Evolutionary conservation across 2,329 filamentous ascomycete genomes (phyloP), one percentile per base, ranked within the genome.

Genomic region (Calonectria ilicicola): DNA sequence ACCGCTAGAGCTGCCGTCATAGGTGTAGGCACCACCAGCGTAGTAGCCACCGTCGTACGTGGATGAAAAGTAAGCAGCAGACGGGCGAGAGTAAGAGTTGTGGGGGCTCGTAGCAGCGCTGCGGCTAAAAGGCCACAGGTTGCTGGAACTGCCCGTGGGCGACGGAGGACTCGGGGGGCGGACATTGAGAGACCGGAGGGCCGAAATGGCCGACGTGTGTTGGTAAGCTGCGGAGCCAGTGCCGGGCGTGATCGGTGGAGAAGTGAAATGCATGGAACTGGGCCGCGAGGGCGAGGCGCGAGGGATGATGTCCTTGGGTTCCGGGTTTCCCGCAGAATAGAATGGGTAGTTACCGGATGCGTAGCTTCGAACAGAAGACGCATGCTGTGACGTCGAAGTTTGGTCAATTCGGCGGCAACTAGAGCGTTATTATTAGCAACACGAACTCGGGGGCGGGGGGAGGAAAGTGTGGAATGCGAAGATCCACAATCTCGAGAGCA

Each of bases 231-330:
- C 74, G 58, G 79, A 75, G 49, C 75, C 78, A 73, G 82, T 82
- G 77, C 81, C 84, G 70, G 86, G 85, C 64, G 86, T 89, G 29
- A 84, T 87, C 47, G 87, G 86, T 75, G 90, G 89, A 75, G 89
- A 90, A 70, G 72, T 88, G 78, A 89, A 84, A 81, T 90, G 84
- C 80, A 86, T 87, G 65, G 90, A 88, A 79, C 84, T 88, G 51
- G 90, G 90, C 72, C 90, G 87, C 19, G 91, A 92, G 15, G 91
- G 91, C 14, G 90, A 91, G 42, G 91, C 90, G 72, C 90, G 89
- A 63, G 91, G 91, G 75, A 93, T 88, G 76, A 92, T 92, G 81
- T 92, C 91, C 77, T 87, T 87, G 65, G 88, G 89, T 78, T 91
- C 90, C 65, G 86, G 84, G 71, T 87, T 83, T 53, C 83, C 85